A percentile compares a stretch with the other conserved stretches of the same genome.
Evolutionary conservation across 371 early-diverging fungal species (phyloP).

Genomic region (Mucor sp.): DNA sequence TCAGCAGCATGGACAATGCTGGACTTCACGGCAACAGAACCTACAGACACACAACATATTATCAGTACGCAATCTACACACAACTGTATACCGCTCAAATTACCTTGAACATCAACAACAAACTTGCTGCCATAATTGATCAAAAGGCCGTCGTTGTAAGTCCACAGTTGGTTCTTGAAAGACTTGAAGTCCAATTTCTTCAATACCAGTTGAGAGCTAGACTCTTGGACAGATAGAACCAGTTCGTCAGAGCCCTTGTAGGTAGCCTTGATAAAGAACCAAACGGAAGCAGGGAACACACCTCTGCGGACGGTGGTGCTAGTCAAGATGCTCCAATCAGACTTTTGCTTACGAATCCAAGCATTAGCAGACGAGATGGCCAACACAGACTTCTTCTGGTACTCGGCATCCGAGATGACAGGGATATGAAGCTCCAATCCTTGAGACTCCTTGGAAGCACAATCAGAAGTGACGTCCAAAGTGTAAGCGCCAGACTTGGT

Average conservation of each 20-base stretch:
- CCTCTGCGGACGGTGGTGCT: slow-evolving; percentile 27
- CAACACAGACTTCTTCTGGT: slow-evolving; percentile 16
- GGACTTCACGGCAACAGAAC: slow-evolving; percentile 19
- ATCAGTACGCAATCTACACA: neutral
- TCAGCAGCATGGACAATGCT: slow-evolving; percentile 24
- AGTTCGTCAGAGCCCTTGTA: slow-evolving; percentile 20
- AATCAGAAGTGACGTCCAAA: slow-evolving; percentile 24
- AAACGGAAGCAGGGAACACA: slow-evolving; percentile 39
- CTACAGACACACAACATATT: slow-evolving; percentile 7
- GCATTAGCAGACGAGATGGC: slow-evolving; percentile 21
- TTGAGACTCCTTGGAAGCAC: slow-evolving; percentile 14
- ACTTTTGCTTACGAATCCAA: slow-evolving; percentile 28
- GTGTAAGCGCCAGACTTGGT: slow-evolving; percentile 8
- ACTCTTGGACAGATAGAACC: slow-evolving; percentile 31
- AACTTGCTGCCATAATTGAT: slow-evolving; percentile 54
- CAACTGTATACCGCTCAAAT: neutral
- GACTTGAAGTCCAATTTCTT: slow-evolving; percentile 32
- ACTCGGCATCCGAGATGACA: slow-evolving; percentile 29
- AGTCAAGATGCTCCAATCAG: slow-evolving; percentile 22
- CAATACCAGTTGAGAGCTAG: slow-evolving; percentile 23
- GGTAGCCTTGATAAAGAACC: slow-evolving; percentile 47
- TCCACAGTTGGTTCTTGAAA: slow-evolving; percentile 54
- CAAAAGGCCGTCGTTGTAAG: slow-evolving; percentile 50
- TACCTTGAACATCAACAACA: slow-evolving; percentile 46
- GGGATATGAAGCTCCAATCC: slow-evolving; percentile 39